Conservation (phyloP, 106 monocot genomes). For the Phalaenopsis equestris region DNA sequence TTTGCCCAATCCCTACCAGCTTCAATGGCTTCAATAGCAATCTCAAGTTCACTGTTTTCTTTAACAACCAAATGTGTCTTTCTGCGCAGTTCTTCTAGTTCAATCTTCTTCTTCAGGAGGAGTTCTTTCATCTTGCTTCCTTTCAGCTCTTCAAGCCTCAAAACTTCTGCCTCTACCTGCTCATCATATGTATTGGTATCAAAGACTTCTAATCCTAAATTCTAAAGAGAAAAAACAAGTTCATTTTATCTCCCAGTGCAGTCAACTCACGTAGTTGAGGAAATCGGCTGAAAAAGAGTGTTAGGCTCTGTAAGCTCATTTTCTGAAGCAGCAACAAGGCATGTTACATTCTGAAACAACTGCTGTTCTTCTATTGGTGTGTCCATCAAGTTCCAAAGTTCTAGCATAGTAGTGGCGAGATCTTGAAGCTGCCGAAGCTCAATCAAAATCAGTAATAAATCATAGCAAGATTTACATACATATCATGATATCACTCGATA, state of each 20-base stretch:
- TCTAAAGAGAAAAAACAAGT: background rate
- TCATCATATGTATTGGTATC: background rate
- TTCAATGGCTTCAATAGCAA: conserved; percentile 28
- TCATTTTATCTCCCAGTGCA: background rate
- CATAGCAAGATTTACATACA: too few relatives aligned
- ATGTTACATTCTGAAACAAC: conserved; percentile 39
- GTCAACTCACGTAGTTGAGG: conserved; percentile 40
- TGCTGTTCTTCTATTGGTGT: conserved; percentile 68
- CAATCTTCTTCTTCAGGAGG: conserved; percentile 43
- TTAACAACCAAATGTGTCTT: conserved; percentile 35
- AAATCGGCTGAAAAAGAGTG: conserved; percentile 35
- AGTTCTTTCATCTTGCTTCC: conserved; percentile 62
- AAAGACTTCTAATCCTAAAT: too few relatives aligned
- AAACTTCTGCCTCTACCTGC: conserved; percentile 49
- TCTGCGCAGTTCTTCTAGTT: conserved; percentile 39
- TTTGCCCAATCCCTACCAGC: conserved; percentile 15
- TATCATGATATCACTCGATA: too few relatives aligned
- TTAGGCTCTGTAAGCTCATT: conserved; percentile 49
- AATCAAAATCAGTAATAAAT: background rate
- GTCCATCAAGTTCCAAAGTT: conserved; percentile 66
- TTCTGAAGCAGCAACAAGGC: conserved; percentile 60
- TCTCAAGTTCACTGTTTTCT: conserved; percentile 17
- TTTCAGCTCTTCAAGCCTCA: conserved; percentile 51
- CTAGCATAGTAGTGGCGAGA: conserved; percentile 49
- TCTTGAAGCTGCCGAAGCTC: conserved; percentile 49